Evolutionary conservation across 768 basidiomycete genomes (phyloP), one percentile per base, ranked within the genome.

Genomic region (Pholiota conissans): DNA sequence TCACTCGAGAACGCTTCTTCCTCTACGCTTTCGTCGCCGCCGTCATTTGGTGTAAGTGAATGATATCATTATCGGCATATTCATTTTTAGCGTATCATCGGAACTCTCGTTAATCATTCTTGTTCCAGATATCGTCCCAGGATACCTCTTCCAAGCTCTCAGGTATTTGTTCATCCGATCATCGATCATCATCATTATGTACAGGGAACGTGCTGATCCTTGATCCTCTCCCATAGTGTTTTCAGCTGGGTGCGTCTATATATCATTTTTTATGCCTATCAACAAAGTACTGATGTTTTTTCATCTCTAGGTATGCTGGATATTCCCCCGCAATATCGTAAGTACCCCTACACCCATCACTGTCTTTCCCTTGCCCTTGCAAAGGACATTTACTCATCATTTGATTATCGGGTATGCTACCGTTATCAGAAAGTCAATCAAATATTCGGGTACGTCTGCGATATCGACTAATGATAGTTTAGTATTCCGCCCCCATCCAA

Each of bases 1-100:
- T 86, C 42, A 79, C 76, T 42, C 74, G 86, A 64, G 85, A 87
- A 63, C 73, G 79, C 5, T 89, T 82, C 70, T 88, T 87, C 67
- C 54, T 72, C 28, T 80, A 79, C 52, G 82, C 79, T 0, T 87
- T 86, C 64, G 39, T 78, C 5, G 78, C 70, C 14, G 71, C 78
- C 8, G 65, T 75, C 37, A 47, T 76, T 14, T 83, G 81, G 80
- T 82, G 79, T 79, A 62, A 56, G 74, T 73, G 22, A 11, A 45
- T 45, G n/a, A n/a, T 20, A 45, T 28, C 48, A 22, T 27, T 56
- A 48, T 29, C 32, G 50, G 3, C 11, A 1, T 47, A 6, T n/a
- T n/a, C n/a, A n/a, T n/a, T n/a, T n/a, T n/a, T n/a, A n/a, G n/a
- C n/a, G 16, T 10, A 24, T 18, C 10, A 47, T 18, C n/a, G n/a